Evolutionary conservation across 208 protist genomes (phyloP), one percentile per base, ranked within the genome.

Genomic region (Acanthamoeba castellanii): DNA sequence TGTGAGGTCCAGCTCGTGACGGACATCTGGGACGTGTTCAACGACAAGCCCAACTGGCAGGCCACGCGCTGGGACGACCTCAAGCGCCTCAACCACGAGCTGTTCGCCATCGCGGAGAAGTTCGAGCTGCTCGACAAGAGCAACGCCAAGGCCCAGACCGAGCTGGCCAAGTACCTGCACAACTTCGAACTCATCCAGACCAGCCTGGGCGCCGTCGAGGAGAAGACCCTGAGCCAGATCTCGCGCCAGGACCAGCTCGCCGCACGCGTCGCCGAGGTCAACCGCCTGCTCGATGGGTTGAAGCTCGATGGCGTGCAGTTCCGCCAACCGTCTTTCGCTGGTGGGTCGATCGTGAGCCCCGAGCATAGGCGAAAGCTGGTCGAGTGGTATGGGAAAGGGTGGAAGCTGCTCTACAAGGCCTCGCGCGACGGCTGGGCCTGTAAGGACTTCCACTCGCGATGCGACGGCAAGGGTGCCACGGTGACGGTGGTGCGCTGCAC

Each of bases 131-230:
- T 76, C 11, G 68, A 76, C 68, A 30, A 37, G 68, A 76, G 6
- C 68, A 76, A 76, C 4, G 32, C 68, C 68, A 76, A 76, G 32
- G 68, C 32, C 9, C 68, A 76, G 32, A 37, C 8, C 27, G 20
- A 76, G 68, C 68, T 76, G 8, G 68, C 68, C 11, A 76, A 76
- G 68, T 76, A 76, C 68, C 68, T 76, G 8, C 68, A 76, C 68
- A 76, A 76, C 20, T 76, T 76, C 7, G 20, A 76, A 11, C 9
- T 76, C 68, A 76, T 76, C 32, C 68, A 76, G 68, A 30, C 20
- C 11, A 20, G 68, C 14, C 68, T 76, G 8, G 68, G 68, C 11
- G 11, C 9, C 9, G 68, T 37, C 11, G 68, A 76, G 20, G 68
- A 76, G 32, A 30, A 42, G 32, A 76, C 68, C 9, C 20, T 76